Percentiles rank a stretch among this genome's conserved stretches.
These are phyloP conservation scores for Colletotrichum horii DNA, from an alignment of 2,329 filamentous ascomycete species.

Conservation along the genomic window DNA sequence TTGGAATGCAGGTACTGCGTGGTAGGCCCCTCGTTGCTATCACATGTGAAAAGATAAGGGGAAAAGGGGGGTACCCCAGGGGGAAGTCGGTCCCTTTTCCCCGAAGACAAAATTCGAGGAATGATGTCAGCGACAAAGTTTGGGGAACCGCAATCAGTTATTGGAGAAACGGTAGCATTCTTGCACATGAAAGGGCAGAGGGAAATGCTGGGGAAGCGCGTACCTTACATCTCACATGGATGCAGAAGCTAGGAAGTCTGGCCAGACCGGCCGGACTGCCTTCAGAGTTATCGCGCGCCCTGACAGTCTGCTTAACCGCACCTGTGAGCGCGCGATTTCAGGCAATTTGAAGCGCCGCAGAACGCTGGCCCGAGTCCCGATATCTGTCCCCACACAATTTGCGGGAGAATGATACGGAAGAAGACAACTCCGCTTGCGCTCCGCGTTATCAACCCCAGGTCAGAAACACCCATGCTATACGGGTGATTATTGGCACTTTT, in stretches of 20 bases:
- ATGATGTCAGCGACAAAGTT: slow-evolving; percentile 20
- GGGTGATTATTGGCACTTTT: not conserved
- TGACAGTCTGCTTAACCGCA: slow-evolving; percentile 1
- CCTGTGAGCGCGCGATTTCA: slow-evolving; percentile 9
- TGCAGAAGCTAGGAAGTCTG: not conserved
- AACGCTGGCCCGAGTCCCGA: slow-evolving; percentile 8
- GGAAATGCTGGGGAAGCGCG: slow-evolving; percentile 12
- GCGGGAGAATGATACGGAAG: not conserved
- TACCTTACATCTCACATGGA: slow-evolving; percentile 16
- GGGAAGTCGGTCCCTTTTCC: slow-evolving; percentile 10
- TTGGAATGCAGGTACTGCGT: not conserved
- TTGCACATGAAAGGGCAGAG: not conserved
- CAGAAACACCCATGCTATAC: not conserved
- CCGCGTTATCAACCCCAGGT: slow-evolving; percentile 5
- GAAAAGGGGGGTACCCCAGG: slow-evolving; percentile 5
- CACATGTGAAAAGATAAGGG: slow-evolving; percentile 22
- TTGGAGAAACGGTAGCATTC: slow-evolving; percentile 2
- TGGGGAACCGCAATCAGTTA: not conserved
- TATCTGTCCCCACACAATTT: slow-evolving; percentile 4
- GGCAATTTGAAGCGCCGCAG: slow-evolving; percentile 18
- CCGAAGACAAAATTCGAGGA: not conserved
- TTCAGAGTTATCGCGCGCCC: not conserved
- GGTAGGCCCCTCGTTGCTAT: slow-evolving; percentile 4
- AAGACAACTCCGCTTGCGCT: slow-evolving; percentile 10
- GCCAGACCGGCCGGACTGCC: not conserved